Evolutionary conservation across 2,329 filamentous ascomycete genomes (phyloP).

Genomic region (Fusarium continuum): DNA sequence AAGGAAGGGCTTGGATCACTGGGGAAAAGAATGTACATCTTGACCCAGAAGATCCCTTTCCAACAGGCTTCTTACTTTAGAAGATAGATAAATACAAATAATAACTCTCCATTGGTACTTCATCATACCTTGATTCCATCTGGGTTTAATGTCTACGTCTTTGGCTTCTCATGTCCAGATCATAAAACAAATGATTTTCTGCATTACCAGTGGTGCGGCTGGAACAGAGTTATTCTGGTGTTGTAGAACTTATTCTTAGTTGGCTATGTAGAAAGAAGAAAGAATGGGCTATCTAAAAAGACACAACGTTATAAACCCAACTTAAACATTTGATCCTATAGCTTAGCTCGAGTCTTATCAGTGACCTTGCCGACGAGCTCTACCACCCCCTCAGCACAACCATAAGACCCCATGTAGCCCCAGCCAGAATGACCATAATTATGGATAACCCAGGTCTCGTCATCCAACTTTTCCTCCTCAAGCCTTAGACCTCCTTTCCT

Average conservation of each 20-base stretch:
- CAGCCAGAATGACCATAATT: conserved; percentile 83
- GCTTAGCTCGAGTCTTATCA: conserved; percentile 39
- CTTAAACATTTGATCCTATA: conserved; percentile 23
- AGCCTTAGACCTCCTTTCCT: conserved; percentile 77
- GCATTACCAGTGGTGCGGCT: too few species aligned
- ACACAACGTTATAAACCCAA: too few species aligned
- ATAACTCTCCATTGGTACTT: too few species aligned
- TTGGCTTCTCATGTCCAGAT: too few species aligned
- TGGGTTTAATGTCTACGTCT: too few species aligned
- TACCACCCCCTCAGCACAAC: conserved; percentile 73
- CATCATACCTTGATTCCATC: too few species aligned
- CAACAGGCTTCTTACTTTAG: not conserved
- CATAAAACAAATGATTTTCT: too few species aligned
- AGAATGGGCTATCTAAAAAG: too few species aligned
- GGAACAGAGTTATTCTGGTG: too few species aligned
- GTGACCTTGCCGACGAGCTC: conserved; percentile 72
- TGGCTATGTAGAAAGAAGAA: too few species aligned
- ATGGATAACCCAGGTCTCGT: conserved; percentile 73
- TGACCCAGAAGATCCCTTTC: conserved; percentile 15
- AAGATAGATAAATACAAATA: not conserved
- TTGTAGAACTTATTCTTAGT: too few species aligned
- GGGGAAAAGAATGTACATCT: conserved; percentile 19
- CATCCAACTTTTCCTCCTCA: conserved; percentile 64
- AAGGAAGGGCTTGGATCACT: conserved; percentile 15
- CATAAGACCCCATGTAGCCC: conserved; percentile 77